Evolutionary conservation across 1,284 basidiomycete genomes (phyloP), one percentile per base, ranked within the genome.

Genomic region (Cryptococcus amylolentus): DNA sequence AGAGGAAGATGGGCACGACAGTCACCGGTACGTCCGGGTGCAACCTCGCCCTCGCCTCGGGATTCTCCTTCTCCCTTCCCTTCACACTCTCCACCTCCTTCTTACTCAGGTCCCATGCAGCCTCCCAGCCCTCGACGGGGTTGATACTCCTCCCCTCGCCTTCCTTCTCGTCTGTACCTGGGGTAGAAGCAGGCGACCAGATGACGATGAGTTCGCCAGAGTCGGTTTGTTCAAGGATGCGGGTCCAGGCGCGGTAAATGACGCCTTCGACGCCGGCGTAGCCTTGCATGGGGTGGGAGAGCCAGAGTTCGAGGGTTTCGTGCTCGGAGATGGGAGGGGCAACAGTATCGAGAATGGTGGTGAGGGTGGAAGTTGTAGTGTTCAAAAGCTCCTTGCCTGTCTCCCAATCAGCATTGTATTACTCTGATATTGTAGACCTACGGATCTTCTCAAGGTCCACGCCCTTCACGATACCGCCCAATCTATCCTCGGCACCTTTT

Each of bases 271-370:
- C 85, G 14, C 95, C 96, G 53, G 94, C 92, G 71, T 96, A 97
- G 13, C 96, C 95, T 57, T 84, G 81, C 93, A 99, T 95, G 66
- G 95, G 93, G 79, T 98, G 94, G 64, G 88, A 88, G 40, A 98
- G 81, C 85, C 90, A 93, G 6, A 99, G 87, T 73, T 96, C 87
- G 58, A 98, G 90, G 20, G 98, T 91, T 78, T 99, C 96, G 73
- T 98, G 95, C 66, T 93, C 92, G 13, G 93, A 89, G 66, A 98
- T 98, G 4, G 96, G 96, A 27, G 96, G 96, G 0, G 95, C 96
- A 51, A 99, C 95, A 16, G 88, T 94, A 72, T 98, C 96, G 60
- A 98, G 79, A 54, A 98, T 86, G 56, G 95, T 93, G 4, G 85
- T 90, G 27, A 96, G 65, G 0, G 91, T 92, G 7, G 89, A 92